Conservation (phyloP, 2,329 filamentous ascomycete genomes). For the Lecanoromycetidae sp. region DNA sequence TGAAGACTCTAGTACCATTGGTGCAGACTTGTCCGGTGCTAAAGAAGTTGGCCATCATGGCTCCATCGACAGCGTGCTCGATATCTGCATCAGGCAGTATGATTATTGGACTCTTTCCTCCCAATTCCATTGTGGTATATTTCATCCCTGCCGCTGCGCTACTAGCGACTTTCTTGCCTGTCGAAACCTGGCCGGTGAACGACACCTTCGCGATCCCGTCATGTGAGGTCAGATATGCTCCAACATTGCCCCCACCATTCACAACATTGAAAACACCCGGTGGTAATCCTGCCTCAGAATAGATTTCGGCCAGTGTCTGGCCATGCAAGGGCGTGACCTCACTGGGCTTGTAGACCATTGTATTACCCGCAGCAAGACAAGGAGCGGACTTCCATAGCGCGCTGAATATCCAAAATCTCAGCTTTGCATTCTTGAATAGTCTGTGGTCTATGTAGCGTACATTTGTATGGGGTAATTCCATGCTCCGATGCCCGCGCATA, state of each 20-base stretch:
- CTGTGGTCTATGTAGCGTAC: constrained; percentile 22
- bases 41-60: constrained; percentile 92
- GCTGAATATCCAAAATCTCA: constrained; percentile 20
- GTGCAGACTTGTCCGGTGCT: constrained; percentile 86
- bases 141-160: constrained; percentile 70
- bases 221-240: constrained; percentile 62
- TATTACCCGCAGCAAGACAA: constrained; percentile 74
- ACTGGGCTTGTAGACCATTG: constrained; percentile 83
- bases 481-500: constrained; percentile 76
- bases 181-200: constrained; percentile 79
- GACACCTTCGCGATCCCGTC: constrained; percentile 68
- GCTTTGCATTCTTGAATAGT: not conserved
- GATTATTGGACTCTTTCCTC: constrained; percentile 72
- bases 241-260: constrained; percentile 67
- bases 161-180: constrained; percentile 68
- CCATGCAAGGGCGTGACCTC: constrained; percentile 80
- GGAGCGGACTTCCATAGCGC: constrained; percentile 82
- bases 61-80: constrained; percentile 71
- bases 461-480: constrained; percentile 94
- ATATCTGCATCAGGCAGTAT: constrained; percentile 69
- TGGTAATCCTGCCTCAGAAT: constrained; percentile 65
- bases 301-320: constrained; percentile 61
- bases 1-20: constrained; percentile 79
- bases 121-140: constrained; percentile 84
- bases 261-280: constrained; percentile 79